A percentile compares a stretch with the other conserved stretches of the same genome.
phyloP scores from a whole-genome alignment of 1,139 yeast genomes.

The Lodderomyces elongisporus region DNA sequence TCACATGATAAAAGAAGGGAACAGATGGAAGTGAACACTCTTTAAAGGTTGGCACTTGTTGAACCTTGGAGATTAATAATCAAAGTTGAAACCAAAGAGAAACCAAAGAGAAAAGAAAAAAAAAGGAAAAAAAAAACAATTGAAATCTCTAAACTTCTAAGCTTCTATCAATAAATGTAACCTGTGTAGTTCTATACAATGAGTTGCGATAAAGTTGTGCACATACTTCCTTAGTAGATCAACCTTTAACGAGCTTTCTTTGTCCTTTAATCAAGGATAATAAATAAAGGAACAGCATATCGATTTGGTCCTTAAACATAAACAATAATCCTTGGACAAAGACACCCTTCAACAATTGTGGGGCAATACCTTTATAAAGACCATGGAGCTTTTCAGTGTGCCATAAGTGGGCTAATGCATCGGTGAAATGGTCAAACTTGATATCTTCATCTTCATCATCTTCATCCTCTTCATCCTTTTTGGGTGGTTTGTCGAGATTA shows the following conservation, averaged over 20 bases:
- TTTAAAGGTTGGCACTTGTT: too few species aligned
- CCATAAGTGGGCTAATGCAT: constrained; percentile 44
- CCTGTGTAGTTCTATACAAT: too few species aligned
- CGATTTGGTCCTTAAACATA: constrained; percentile 73
- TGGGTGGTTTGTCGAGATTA: background rate
- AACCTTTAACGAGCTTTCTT: background rate
- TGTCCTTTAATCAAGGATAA: constrained; percentile 29
- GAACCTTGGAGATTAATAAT: too few species aligned
- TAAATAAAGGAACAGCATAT: constrained; percentile 38
- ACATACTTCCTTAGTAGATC: background rate
- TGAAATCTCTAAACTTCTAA: too few species aligned
- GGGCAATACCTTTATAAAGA: constrained; percentile 71
- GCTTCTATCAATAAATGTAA: too few species aligned
- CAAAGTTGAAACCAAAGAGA: too few species aligned
- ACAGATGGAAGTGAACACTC: too few species aligned
- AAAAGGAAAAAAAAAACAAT: too few species aligned
- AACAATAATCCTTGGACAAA: constrained; percentile 81
- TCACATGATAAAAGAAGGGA: too few species aligned
- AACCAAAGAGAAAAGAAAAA: too few species aligned
- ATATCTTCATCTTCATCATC: constrained; percentile 30
- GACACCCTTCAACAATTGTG: constrained; percentile 78
- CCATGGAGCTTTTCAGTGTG: constrained; percentile 35
- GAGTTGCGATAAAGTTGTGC: too few species aligned
- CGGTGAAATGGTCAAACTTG: constrained; percentile 35
- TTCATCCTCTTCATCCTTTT: constrained; percentile 11